Percentiles rank a stretch among this genome's conserved stretches.
phyloP scores from a whole-genome alignment of 305 asterid species.

The Fraxinus angustifolia region DNA sequence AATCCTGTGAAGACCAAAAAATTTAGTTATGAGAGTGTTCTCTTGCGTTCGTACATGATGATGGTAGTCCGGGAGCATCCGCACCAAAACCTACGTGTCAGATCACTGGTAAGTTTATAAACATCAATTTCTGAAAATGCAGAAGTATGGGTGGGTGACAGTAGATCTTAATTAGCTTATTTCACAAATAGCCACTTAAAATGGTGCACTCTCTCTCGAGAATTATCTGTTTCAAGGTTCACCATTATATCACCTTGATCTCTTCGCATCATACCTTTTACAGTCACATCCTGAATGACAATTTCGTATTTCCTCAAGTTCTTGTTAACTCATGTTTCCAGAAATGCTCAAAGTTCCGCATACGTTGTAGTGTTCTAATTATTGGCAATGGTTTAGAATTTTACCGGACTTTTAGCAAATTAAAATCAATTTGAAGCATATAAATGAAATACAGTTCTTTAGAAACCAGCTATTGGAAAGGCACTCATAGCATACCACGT shows the following conservation, averaged over 20 bases:
- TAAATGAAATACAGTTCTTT: neutral
- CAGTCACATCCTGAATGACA: neutral
- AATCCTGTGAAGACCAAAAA: constrained; percentile 97
- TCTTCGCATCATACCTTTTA: neutral
- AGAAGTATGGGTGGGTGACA: neutral
- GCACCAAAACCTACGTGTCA: constrained; percentile 70
- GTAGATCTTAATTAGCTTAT: neutral
- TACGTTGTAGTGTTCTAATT: neutral
- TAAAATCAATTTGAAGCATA: neutral
- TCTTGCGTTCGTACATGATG: constrained; percentile 69
- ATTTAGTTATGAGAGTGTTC: constrained; percentile 87
- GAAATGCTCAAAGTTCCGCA: neutral
- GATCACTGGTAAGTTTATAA: constrained; percentile 21
- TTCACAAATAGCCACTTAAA: neutral
- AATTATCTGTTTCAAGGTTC: neutral
- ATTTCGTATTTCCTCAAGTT: neutral
- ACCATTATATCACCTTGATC: neutral
- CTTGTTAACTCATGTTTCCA: neutral
- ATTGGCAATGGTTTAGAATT: neutral
- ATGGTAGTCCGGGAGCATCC: constrained; percentile 93
- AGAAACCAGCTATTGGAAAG: neutral
- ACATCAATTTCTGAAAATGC: neutral
- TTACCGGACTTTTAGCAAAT: neutral
- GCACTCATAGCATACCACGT: neutral
- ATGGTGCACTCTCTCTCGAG: neutral